Evolutionary conservation across 352 stramenopile genomes (phyloP).

Genomic region (Phytophthora podocarpi): DNA sequence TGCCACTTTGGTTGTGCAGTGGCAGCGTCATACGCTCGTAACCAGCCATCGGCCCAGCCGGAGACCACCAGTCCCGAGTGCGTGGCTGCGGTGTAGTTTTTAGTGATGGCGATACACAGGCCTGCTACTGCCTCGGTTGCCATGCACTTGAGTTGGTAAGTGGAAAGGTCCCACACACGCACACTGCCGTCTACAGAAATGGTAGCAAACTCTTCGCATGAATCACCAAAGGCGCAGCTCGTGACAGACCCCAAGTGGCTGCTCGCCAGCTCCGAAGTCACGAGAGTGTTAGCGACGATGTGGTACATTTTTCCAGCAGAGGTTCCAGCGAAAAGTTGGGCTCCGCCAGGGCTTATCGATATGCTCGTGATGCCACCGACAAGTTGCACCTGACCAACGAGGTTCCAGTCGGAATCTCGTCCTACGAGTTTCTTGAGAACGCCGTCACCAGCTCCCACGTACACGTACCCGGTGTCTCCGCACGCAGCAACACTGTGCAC

Average conservation of each 20-base stretch:
- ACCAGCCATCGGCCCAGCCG: slow-evolving; percentile 76
- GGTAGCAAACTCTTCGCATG: slow-evolving; percentile 68
- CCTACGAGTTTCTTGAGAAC: slow-evolving; percentile 87
- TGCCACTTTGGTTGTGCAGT: slow-evolving; percentile 79
- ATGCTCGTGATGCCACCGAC: slow-evolving; percentile 82
- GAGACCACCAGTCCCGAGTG: slow-evolving; percentile 48
- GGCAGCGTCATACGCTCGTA: slow-evolving; percentile 62
- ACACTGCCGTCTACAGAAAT: slow-evolving; percentile 75
- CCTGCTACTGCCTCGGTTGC: slow-evolving; percentile 61
- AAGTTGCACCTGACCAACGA: slow-evolving; percentile 83
- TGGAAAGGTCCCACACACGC: slow-evolving; percentile 71
- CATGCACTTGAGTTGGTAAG: slow-evolving; percentile 71
- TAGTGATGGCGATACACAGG: slow-evolving; percentile 51
- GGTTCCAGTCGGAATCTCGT: slow-evolving; percentile 79
- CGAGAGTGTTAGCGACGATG: slow-evolving; percentile 54
- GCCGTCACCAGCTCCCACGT: slow-evolving; percentile 86
- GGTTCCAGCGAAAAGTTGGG: slow-evolving; percentile 68
- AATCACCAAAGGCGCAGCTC: slow-evolving; percentile 62
- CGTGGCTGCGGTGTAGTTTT: slow-evolving; percentile 7
- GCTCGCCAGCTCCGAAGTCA: slow-evolving; percentile 56
- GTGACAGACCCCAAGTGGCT: slow-evolving; percentile 73
- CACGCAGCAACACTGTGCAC: slow-evolving; percentile 82
- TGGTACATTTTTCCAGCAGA: slow-evolving; percentile 80
- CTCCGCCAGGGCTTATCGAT: slow-evolving; percentile 59
- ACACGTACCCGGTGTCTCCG: slow-evolving; percentile 64